Evolutionary conservation across 352 stramenopile genomes (phyloP), one percentile per base, ranked within the genome.

Genomic region (Globisporangium rhizosaccharum): DNA sequence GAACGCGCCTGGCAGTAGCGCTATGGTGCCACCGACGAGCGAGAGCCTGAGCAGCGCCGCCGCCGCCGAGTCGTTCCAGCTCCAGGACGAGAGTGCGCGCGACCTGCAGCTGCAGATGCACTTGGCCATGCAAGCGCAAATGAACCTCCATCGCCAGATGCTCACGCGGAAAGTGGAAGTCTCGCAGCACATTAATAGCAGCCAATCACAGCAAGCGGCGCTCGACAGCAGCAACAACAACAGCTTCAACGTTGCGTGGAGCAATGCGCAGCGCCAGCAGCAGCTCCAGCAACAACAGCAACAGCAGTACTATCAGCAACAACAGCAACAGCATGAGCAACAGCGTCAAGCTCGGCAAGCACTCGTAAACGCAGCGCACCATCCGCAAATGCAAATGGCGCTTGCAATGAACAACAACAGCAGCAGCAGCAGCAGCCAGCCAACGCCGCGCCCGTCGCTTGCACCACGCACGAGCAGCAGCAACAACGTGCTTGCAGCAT

Each of bases 61-160:
- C 33, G 28, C 61, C 36, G 61, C 23, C 17, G 75, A 86, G 20
- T 59, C 70, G 53, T 89, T 88, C 66, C 62, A 80, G 62, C 65
- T 92, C 30, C 67, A 88, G 6, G 75, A 87, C 28, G 76, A 83
- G 26, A 39, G 33, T 8, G 59, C 78, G 20, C 76, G 61, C 3
- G 79, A 92, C 54, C 58, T 92, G 33, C 85, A 91, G 45, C 61
- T 92, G 63, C 82, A 92, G 61, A 93, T 93, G 79, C 85, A 94
- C 58, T 61, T 92, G 64, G 82, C 82, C 20, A 93, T 95, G 83
- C 84, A 93, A 62, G 80, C 83, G 53, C 85, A 95, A 55, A 95
- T 95, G 85, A 91, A 90, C 49, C 62, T 95, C 42, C 85, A 94
- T 58, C 85, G 83, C 2, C 82, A 94, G 57, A 94, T 94, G 85